phyloP scores from a whole-genome alignment of 768 basidiomycete species.

The Kwoniella newhampshirensis region DNA sequence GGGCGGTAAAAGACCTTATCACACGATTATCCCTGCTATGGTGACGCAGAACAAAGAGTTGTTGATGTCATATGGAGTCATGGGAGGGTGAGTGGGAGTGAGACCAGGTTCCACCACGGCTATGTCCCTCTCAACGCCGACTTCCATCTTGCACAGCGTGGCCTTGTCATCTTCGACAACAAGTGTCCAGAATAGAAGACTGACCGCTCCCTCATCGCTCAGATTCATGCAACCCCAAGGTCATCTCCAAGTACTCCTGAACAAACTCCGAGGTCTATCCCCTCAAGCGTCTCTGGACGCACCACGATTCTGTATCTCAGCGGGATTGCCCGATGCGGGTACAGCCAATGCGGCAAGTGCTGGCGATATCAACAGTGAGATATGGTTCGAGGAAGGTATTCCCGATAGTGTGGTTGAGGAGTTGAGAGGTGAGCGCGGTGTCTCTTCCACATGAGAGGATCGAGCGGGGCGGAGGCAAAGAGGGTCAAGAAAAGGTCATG shows the following conservation, averaged over 20 bases:
- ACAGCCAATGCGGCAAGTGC: slow-evolving; percentile 57
- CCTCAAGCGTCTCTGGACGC: slow-evolving; percentile 89
- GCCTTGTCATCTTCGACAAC: background rate
- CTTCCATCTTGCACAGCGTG: background rate
- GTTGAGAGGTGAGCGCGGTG: slow-evolving; percentile 61
- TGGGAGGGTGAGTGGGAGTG: slow-evolving; percentile 57
- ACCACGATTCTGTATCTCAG: slow-evolving; percentile 92
- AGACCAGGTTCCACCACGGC: background rate
- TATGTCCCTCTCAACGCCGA: background rate
- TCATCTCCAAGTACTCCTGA: slow-evolving; percentile 89
- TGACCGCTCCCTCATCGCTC: background rate
- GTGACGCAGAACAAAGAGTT: slow-evolving; percentile 38
- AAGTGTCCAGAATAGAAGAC: background rate
- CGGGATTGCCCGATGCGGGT: slow-evolving; percentile 68
- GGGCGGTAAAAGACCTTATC: slow-evolving; percentile 84
- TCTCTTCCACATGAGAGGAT: too few relatives aligned
- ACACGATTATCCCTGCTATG: slow-evolving; percentile 69
- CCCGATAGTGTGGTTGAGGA: slow-evolving; percentile 62
- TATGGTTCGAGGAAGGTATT: slow-evolving; percentile 87
- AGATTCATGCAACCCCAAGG: slow-evolving; percentile 76
- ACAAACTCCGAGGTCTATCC: slow-evolving; percentile 81
- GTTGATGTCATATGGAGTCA: slow-evolving; percentile 62
- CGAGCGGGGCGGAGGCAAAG: slow-evolving; percentile 1
- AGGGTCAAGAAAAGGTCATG: too few relatives aligned
- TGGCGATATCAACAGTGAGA: slow-evolving; percentile 74